Evolutionary conservation across 192 early-diverging fungal genomes (phyloP).

Genomic region (Backusella psychrophila): DNA sequence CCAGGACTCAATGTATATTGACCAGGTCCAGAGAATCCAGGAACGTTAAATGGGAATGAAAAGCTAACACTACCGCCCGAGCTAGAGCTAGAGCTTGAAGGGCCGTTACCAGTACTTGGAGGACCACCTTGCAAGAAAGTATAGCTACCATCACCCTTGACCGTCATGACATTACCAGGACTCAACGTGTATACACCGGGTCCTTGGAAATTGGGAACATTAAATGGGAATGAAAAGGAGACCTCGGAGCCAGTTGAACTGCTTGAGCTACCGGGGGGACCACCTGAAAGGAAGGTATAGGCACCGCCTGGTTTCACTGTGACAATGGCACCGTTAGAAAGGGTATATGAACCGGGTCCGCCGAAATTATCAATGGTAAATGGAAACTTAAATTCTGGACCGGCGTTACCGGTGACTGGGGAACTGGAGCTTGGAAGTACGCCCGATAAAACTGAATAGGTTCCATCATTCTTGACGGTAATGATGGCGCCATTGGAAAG

Average conservation of each 20-base stretch:
- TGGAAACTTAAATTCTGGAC: too few relatives aligned
- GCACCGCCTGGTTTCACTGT: neutral
- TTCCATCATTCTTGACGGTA: neutral
- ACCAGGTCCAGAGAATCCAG: neutral
- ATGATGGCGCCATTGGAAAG: neutral
- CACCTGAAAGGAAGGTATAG: neutral
- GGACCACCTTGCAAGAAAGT: neutral
- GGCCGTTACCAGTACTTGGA: too few relatives aligned
- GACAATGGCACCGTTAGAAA: neutral
- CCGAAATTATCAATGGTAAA: neutral
- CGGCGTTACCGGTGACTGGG: neutral
- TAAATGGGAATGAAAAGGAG: neutral
- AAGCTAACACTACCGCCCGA: neutral
- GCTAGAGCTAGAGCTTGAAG: too few relatives aligned
- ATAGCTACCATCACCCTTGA: neutral
- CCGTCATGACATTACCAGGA: neutral
- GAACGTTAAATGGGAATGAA: neutral
- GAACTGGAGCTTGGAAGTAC: neutral
- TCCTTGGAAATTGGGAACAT: neutral
- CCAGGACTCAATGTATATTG: neutral
- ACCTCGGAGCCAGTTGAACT: too few relatives aligned
- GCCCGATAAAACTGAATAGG: neutral
- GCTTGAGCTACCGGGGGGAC: neutral
- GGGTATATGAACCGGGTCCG: neutral
- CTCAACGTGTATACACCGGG: neutral